Evolutionary conservation across 2,329 filamentous ascomycete species (phyloP), one percentile per base, ranked within the genome.

Genomic region (Mariannaea elegans): DNA sequence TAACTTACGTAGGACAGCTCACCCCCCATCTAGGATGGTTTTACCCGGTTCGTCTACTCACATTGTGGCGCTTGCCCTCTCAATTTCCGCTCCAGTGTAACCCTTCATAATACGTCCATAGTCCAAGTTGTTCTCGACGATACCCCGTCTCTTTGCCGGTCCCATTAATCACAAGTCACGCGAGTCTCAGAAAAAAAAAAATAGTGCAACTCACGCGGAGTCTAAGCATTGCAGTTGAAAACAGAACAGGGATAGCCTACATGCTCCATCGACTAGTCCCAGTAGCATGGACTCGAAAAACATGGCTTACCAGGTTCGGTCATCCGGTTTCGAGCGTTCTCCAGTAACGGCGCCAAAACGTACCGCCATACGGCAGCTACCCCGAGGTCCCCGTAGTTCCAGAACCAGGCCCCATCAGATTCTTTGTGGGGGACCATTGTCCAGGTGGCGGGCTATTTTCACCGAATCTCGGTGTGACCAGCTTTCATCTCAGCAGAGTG

Each of bases 51-150:
- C 41, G 46, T 38, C 50, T 36, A 13, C 41, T 31, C 31, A 45
- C 56, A 45, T 59, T 27, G 56, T 54, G 56, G 56, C 49, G 56
- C 34, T 55, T 36, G 21, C 29, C 36, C 16, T 59, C 38, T n/a
- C 31, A 59, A 50, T 53, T 27, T 44, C 38, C 45, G 32, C 56
- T 38, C 31, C 16, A 32, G 23, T 31, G 21, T 34, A 34, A 39
- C 51, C 32, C 42, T 27, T 41, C 21, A 14, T 31, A 21, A 41
- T 38, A 24, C 42, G 45, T 27, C 32, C 46, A 42, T 21, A 41
- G 21, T 18, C 31, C 42, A 27, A 34, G 24, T 24, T 3, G 9
- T 32, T 18, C 31, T 19, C 29, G 38, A n/a, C 21, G 29, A 14
- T 19, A 41, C 23, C 56, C 48, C 36, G 31, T 29, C 41, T 27